Conservation (phyloP, 306 rosid genomes). For the Dicorynia guianensis region DNA sequence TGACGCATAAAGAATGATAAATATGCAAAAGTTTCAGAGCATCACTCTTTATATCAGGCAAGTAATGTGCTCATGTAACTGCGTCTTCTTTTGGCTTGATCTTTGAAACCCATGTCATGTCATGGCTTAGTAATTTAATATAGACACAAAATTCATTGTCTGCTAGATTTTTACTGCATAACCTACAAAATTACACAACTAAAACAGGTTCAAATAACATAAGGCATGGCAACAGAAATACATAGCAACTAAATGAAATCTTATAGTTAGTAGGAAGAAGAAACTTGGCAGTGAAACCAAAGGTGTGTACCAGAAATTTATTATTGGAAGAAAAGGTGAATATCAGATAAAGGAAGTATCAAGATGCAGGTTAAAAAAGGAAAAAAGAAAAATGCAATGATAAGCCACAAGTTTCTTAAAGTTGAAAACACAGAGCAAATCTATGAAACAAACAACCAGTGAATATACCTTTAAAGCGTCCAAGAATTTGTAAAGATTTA, state of each 20-base stretch:
- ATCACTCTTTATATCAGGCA: conserved; percentile 7
- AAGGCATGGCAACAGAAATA: not conserved
- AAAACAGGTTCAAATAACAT: not conserved
- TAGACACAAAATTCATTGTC: not conserved
- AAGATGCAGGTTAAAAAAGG: conserved; percentile 23
- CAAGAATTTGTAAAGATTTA: conserved; percentile 79
- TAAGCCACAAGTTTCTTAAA: conserved; percentile 26
- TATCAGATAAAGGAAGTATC: conserved; percentile 17
- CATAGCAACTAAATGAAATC: not conserved
- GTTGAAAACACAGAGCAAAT: conserved; percentile 36
- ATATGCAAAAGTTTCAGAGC: conserved; percentile 27
- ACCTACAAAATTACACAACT: not conserved
- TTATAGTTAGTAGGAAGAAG: conserved; percentile 12
- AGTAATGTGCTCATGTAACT: not conserved
- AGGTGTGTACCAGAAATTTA: conserved; percentile 3
- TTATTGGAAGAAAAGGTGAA: conserved; percentile 3
- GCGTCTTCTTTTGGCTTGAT: not conserved
- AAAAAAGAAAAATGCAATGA: conserved; percentile 18
- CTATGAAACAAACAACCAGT: conserved; percentile 26
- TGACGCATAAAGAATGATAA: not conserved
- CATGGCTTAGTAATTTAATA: not conserved
- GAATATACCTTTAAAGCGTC: conserved; percentile 76
- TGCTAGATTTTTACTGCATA: not conserved
- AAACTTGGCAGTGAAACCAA: not conserved
- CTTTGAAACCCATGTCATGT: not conserved